Conservation (phyloP, 2,329 filamentous ascomycete genomes). For the Diaporthe sp. region DNA sequence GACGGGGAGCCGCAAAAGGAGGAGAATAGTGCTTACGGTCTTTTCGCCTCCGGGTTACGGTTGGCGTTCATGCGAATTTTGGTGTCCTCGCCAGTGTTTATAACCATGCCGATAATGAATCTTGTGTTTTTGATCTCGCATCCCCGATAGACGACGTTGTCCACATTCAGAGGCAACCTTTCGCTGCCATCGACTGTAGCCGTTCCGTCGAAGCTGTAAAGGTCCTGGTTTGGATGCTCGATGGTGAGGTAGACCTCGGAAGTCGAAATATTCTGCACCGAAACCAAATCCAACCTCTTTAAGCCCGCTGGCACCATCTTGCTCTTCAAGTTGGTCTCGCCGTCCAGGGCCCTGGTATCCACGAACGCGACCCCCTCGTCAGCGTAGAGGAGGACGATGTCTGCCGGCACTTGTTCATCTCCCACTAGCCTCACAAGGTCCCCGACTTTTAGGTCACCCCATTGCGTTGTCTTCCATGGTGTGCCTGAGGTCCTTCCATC, state of each 20-base stretch:
- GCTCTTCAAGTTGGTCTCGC: conserved; percentile 85
- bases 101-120: conserved; percentile 79
- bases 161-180: conserved; percentile 79
- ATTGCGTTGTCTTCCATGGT: conserved; percentile 65
- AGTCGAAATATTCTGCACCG: conserved; percentile 65
- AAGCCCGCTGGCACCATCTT: conserved; percentile 76
- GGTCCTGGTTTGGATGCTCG: conserved; percentile 84
- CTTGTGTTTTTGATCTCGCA: conserved; percentile 87
- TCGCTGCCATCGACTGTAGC: conserved; percentile 73
- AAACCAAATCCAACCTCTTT: conserved; percentile 63
- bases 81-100: conserved; percentile 89
- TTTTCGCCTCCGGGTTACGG: conserved; percentile 83
- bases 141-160: conserved; percentile 87
- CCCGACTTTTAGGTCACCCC: conserved; percentile 64
- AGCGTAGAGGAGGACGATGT: conserved; percentile 83
- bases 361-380: conserved; percentile 84
- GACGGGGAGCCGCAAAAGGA: too few species aligned
- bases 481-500: conserved; percentile 34
- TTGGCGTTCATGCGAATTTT: conserved; percentile 91
- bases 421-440: conserved; percentile 67
- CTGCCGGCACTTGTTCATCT: conserved; percentile 85
- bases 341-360: conserved; percentile 87
- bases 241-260: conserved; percentile 75
- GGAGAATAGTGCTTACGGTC: conserved; percentile 57
- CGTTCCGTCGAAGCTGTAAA: conserved; percentile 82